phyloP scores from a whole-genome alignment of 2,329 filamentous ascomycete genomes.

The Knoxdaviesia proteae region DNA sequence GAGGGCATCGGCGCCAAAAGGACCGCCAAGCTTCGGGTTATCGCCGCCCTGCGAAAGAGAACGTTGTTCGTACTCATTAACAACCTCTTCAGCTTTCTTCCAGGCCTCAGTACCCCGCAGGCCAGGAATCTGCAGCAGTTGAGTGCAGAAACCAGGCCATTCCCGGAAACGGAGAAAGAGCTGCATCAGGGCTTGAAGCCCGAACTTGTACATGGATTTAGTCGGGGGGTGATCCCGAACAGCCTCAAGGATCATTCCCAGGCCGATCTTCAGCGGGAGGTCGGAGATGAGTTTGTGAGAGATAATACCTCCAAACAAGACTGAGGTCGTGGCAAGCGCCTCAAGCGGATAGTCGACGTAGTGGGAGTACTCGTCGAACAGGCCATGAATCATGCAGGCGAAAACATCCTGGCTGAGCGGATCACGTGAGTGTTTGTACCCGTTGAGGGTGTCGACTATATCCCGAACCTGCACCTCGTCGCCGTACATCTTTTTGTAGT shows the following conservation, averaged over 20 bases:
- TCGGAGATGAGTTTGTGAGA: conserved; percentile 80
- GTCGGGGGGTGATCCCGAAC: conserved; percentile 69
- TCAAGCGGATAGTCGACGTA: conserved; percentile 94
- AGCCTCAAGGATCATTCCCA: conserved; percentile 94
- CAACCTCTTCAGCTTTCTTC: conserved; percentile 62
- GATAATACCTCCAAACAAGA: conserved; percentile 91
- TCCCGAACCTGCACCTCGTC: conserved; percentile 71
- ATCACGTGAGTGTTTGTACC: conserved; percentile 73
- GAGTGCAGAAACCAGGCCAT: conserved; percentile 87
- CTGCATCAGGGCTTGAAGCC: conserved; percentile 82
- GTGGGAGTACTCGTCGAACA: conserved; percentile 93
- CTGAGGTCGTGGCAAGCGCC: conserved; percentile 82
- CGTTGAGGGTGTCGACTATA: conserved; percentile 65
- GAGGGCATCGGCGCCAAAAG: conserved; percentile 26
- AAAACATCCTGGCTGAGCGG: conserved; percentile 83
- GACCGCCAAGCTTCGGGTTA: conserved; percentile 6
- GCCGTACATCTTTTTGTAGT: conserved; percentile 96
- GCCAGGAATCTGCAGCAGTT: conserved; percentile 62
- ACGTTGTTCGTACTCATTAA: conserved; percentile 43
- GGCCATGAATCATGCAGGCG: conserved; percentile 92
- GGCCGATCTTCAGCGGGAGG: conserved; percentile 76
- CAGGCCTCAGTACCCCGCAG: conserved; percentile 72
- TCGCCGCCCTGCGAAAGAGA: conserved; percentile 32
- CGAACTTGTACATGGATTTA: conserved; percentile 94
- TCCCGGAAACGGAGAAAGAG: conserved; percentile 65